These are phyloP conservation scores for Pyrenula aspistea DNA, from an alignment of 495 filamentous ascomycete species.

Conservation along the genomic window DNA sequence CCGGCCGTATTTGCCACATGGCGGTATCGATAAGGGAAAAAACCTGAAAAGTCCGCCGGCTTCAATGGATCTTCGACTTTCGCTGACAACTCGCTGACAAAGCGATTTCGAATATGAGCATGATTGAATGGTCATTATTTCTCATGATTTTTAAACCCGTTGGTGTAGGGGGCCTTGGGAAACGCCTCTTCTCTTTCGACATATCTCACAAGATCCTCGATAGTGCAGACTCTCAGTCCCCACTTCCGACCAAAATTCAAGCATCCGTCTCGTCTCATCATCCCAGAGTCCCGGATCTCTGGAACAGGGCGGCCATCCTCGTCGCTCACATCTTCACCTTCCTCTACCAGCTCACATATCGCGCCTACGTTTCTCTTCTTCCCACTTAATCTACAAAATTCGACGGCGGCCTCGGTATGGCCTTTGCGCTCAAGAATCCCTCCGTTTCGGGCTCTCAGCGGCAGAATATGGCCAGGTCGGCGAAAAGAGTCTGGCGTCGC, in stretches of 20 bases:
- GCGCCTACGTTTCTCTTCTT: constrained; percentile 57
- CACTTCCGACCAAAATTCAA: constrained; percentile 77
- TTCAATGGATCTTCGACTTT: too few relatives aligned
- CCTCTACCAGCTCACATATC: constrained; percentile 78
- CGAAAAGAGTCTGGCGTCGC: constrained; percentile 51
- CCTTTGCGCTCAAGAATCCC: constrained; percentile 69
- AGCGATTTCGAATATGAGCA: too few relatives aligned
- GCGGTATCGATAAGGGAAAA: too few relatives aligned
- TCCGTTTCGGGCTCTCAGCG: constrained; percentile 65
- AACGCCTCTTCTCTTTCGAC: constrained; percentile 42
- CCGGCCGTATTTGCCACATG: too few relatives aligned
- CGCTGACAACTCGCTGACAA: too few relatives aligned
- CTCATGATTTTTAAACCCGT: neutral
- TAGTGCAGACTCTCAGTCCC: constrained; percentile 89
- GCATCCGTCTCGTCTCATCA: constrained; percentile 90
- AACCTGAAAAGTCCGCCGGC: too few relatives aligned
- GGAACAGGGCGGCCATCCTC: constrained; percentile 32
- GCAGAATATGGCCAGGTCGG: constrained; percentile 83
- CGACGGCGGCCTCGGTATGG: constrained; percentile 87
- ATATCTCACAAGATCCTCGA: constrained; percentile 76
- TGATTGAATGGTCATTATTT: neutral
- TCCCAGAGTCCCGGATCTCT: constrained; percentile 53
- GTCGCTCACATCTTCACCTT: constrained; percentile 46
- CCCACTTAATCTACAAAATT: constrained; percentile 72
- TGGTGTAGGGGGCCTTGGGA: neutral